Conservation (phyloP, 257 asterid species). For the Petunia secreta region DNA sequence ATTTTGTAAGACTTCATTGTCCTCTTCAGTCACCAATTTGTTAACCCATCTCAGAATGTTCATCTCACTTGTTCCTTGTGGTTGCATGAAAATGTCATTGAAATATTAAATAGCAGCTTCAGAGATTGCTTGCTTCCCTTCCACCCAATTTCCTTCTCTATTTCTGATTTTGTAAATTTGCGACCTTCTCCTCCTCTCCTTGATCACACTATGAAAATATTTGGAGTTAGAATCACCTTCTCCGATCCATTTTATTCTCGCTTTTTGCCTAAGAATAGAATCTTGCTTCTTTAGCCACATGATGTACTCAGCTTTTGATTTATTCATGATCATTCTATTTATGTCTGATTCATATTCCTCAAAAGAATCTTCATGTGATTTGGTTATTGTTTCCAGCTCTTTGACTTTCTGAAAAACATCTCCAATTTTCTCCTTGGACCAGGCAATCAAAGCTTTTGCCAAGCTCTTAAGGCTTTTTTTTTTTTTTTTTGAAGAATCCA, state of each 20-base stretch:
- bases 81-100: no score
- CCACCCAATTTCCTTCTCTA: background rate
- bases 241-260: background rate
- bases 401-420: background rate
- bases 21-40: no score
- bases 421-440: background rate
- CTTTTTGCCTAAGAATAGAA: background rate
- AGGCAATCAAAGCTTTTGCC: background rate
- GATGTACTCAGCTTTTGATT: background rate
- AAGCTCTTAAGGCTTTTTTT: no score
- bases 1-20: no score
- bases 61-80: no score
- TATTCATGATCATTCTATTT: background rate
- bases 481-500: background rate
- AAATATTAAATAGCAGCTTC: no score
- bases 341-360: background rate
- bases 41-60: no score
- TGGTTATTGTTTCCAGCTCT: background rate
- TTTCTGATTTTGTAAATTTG: background rate
- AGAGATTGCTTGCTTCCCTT: background rate
- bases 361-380: no score
- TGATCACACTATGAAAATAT: background rate
- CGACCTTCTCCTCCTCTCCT: background rate
- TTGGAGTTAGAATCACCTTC: background rate
- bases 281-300: background rate